Conservation (phyloP, 345 rosid species). For the Pistacia atlantica region DNA sequence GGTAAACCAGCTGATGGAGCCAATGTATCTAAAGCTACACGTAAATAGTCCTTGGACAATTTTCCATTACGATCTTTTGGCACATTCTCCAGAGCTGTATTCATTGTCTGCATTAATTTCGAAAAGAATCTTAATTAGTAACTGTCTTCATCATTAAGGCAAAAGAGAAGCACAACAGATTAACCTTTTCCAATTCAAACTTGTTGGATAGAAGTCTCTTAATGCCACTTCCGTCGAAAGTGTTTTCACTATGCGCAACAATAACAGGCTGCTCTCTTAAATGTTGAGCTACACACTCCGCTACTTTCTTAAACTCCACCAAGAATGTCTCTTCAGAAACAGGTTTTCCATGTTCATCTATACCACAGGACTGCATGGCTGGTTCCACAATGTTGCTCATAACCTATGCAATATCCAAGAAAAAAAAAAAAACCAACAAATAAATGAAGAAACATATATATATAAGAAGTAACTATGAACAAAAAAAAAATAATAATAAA, state of each 20-base stretch:
- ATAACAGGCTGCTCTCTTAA: constrained; percentile 94
- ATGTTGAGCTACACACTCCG: constrained; percentile 62
- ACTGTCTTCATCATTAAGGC: background rate
- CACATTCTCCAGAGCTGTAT: constrained; percentile 48
- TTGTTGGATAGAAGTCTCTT: constrained; percentile 74
- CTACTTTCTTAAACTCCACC: constrained; percentile 67
- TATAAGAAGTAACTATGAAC: background rate
- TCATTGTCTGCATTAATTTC: constrained; percentile 50
- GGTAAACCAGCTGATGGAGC: constrained; percentile 83
- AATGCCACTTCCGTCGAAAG: constrained; percentile 82
- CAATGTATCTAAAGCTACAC: constrained; percentile 61
- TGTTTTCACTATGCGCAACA: constrained; percentile 87
- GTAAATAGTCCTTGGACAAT: constrained; percentile 64
- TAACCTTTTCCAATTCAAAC: constrained; percentile 86
- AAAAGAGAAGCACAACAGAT: background rate
- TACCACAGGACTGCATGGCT: constrained; percentile 43
- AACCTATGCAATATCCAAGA: constrained; percentile 42
- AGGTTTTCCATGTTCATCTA: constrained; percentile 39
- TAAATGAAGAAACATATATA: background rate
- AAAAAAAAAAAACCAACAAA: background rate
- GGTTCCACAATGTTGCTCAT: constrained; percentile 76
- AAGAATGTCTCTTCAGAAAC: constrained; percentile 56
- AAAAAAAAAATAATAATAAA: too few relatives aligned
- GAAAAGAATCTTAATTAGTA: background rate
- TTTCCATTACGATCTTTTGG: constrained; percentile 75